Percentiles rank a stretch among this genome's conserved stretches.
Conservation (phyloP, 805 yeast genomes). For the Hanseniaspora lindneri region DNA sequence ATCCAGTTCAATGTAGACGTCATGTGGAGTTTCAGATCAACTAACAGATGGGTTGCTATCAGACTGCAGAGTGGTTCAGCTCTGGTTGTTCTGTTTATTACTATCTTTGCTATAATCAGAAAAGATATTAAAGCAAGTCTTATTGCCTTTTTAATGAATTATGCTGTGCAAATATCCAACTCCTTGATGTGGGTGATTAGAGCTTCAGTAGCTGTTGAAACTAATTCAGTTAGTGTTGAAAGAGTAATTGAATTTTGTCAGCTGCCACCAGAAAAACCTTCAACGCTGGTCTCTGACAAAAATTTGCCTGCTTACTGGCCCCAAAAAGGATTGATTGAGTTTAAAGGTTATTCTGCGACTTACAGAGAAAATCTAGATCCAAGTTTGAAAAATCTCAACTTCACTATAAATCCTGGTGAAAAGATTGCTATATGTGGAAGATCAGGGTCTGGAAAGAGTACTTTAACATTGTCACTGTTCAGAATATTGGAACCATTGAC, state of each 20-base stretch:
- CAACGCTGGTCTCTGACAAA: slow-evolving; percentile 29
- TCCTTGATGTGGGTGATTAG: slow-evolving; percentile 51
- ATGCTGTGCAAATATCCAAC: slow-evolving; percentile 45
- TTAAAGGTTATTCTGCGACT: slow-evolving; percentile 39
- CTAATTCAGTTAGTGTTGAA: slow-evolving; percentile 57
- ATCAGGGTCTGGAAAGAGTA: slow-evolving; percentile 77
- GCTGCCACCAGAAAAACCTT: slow-evolving; percentile 50
- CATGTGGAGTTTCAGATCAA: slow-evolving; percentile 47
- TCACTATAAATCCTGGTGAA: slow-evolving; percentile 42
- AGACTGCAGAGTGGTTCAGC: slow-evolving; percentile 48
- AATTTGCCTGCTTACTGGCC: slow-evolving; percentile 42
- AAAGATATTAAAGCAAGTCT: slow-evolving; percentile 47
- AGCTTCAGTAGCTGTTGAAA: slow-evolving; percentile 54
- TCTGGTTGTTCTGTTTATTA: slow-evolving; percentile 41
- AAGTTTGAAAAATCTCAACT: slow-evolving; percentile 39
- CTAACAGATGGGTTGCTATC: slow-evolving; percentile 63
- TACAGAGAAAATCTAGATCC: slow-evolving; percentile 52
- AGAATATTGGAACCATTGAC: slow-evolving; percentile 40
- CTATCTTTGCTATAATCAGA: slow-evolving; percentile 48
- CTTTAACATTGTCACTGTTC: slow-evolving; percentile 54
- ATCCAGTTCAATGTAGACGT: slow-evolving; percentile 59
- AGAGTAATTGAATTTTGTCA: slow-evolving; percentile 50
- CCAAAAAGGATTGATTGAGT: slow-evolving; percentile 35
- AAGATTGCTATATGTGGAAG: slow-evolving; percentile 81
- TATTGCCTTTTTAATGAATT: slow-evolving; percentile 58